phyloP scores from a whole-genome alignment of 2,329 filamentous ascomycete species.

The Colletotrichum sp. region DNA sequence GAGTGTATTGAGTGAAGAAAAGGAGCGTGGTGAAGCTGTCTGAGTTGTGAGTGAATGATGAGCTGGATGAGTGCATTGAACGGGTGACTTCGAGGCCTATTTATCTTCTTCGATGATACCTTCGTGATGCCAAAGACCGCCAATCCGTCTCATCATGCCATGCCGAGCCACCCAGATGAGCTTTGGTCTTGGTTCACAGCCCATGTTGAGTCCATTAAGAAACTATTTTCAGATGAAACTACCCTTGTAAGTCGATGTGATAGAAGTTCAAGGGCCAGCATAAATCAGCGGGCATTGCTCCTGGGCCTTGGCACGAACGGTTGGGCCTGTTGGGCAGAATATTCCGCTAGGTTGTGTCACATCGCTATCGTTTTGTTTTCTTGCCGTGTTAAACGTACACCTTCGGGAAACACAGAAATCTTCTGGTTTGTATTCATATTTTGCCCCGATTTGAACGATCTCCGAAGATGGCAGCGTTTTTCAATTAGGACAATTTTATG shows the following conservation, averaged over 20 bases:
- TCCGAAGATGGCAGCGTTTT: accelerated
- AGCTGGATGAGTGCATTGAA: neutral
- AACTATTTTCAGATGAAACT: neutral
- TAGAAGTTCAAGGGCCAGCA: neutral
- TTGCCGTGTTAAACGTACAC: accelerated
- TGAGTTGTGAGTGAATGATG: neutral
- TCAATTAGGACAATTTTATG: accelerated
- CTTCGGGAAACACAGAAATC: accelerated
- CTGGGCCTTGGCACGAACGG: neutral
- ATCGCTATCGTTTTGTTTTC: neutral
- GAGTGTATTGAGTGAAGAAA: neutral
- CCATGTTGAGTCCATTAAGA: neutral
- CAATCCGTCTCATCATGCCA: neutral
- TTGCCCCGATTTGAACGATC: accelerated
- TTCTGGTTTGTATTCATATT: accelerated
- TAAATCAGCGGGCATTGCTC: neutral
- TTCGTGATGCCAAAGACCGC: neutral
- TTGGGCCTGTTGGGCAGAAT: neutral
- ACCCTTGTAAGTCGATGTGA: neutral
- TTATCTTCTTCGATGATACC: neutral
- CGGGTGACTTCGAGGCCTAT: neutral
- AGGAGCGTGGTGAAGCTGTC: neutral
- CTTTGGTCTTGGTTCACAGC: neutral
- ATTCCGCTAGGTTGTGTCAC: neutral
- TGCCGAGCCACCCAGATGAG: neutral